Evolutionary conservation across 23 red algal genomes (phyloP).

Genomic region (Porphyridium purpureum): DNA sequence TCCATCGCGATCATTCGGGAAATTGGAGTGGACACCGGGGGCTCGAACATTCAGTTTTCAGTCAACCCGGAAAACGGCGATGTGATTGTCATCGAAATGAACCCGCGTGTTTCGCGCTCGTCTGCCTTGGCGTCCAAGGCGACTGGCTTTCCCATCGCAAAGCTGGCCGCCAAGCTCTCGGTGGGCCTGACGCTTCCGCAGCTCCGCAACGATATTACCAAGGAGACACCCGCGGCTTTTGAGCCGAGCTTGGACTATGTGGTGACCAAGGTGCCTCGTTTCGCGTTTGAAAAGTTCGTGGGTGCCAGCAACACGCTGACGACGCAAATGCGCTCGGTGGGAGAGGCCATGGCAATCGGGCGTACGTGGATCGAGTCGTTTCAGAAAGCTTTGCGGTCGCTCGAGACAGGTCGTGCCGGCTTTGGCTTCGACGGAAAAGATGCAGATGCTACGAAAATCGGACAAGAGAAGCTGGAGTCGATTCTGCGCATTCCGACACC

Average conservation of each 20-base stretch:
- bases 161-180: slow-evolving; percentile 90
- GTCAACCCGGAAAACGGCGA: slow-evolving; percentile 79
- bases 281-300: slow-evolving; percentile 98
- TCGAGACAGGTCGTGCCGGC: slow-evolving; percentile 88
- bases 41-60: slow-evolving; percentile 94
- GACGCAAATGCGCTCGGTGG: slow-evolving; percentile 93
- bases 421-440: slow-evolving; percentile 94
- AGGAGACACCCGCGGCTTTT: slow-evolving; percentile 81
- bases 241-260: slow-evolving; percentile 96
- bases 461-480: slow-evolving; percentile 53
- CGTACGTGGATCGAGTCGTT: slow-evolving; percentile 86
- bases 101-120: slow-evolving; percentile 91
- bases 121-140: slow-evolving; percentile 96
- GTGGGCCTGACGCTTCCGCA: slow-evolving; percentile 46
- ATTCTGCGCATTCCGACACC: slow-evolving; percentile 70
- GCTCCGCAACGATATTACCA: slow-evolving; percentile 86
- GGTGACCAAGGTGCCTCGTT: slow-evolving; percentile 97
- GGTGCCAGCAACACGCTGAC: slow-evolving; percentile 50
- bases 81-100: slow-evolving; percentile 98
- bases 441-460: slow-evolving; percentile 10
- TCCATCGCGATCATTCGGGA: slow-evolving; percentile 92
- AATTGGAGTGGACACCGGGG: slow-evolving; percentile 96
- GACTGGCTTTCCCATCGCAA: slow-evolving; percentile 97
- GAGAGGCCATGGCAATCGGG: slow-evolving; percentile 96
- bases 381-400: slow-evolving; percentile 79